phyloP scores from a whole-genome alignment of 441 rosid genomes.

The Macaranga tanarius region DNA sequence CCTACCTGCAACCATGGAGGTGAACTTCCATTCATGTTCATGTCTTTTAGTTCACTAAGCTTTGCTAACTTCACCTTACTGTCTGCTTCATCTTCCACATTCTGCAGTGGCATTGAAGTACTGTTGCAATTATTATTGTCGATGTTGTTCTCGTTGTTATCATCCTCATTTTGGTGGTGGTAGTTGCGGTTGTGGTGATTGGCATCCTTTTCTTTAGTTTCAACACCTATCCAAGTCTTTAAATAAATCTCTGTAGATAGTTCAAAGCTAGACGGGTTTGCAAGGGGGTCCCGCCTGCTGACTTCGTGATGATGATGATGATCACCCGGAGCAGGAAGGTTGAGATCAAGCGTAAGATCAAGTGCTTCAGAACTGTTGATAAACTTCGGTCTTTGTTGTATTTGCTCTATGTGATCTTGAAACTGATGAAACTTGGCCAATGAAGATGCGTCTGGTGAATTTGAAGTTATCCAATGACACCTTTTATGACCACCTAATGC shows the following conservation, averaged over 20 bases:
- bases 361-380: slow-evolving; percentile 34
- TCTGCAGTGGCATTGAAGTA: slow-evolving; percentile 11
- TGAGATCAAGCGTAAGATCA: slow-evolving; percentile 52
- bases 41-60: slow-evolving; percentile 62
- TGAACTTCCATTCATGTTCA: slow-evolving; percentile 46
- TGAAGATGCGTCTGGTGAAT: slow-evolving; percentile 49
- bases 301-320: background rate
- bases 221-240: slow-evolving; percentile 42
- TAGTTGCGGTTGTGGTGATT: slow-evolving; percentile 14
- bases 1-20: slow-evolving; percentile 88
- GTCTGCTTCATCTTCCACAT: slow-evolving; percentile 57
- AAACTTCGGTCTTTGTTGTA: slow-evolving; percentile 41
- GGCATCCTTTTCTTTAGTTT: slow-evolving; percentile 30
- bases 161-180: slow-evolving; percentile 21
- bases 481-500: slow-evolving; percentile 97
- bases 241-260: slow-evolving; percentile 39
- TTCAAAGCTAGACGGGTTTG: slow-evolving; percentile 20
- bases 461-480: slow-evolving; percentile 94
- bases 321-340: slow-evolving; percentile 42
- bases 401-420: slow-evolving; percentile 47
- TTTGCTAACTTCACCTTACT: slow-evolving; percentile 62
- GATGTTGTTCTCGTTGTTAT: background rate
- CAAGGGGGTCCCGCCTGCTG: background rate
- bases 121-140: slow-evolving; percentile 14
- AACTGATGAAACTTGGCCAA: slow-evolving; percentile 48